These are phyloP conservation scores for Picea glauca DNA, from an alignment of 75 land plant genomes.

Conservation along the genomic window DNA sequence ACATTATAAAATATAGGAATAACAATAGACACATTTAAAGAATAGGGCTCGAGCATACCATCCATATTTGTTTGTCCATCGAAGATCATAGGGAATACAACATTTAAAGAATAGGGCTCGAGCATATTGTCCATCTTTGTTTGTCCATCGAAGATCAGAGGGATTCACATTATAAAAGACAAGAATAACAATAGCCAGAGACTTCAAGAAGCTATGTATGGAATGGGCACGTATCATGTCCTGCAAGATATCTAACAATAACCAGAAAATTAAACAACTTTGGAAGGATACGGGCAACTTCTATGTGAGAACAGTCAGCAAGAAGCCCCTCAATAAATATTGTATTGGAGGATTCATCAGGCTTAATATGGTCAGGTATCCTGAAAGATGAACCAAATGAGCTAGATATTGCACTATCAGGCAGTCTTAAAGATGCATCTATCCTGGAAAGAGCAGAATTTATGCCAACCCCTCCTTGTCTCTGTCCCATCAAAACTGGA, in stretches of 20 bases:
- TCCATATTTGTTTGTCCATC: too few relatives aligned
- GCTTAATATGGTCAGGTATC: background rate
- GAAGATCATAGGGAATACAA: too few relatives aligned
- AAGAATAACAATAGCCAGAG: too few relatives aligned
- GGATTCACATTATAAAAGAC: too few relatives aligned
- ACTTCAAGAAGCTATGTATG: too few relatives aligned
- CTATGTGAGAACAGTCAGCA: slow-evolving; percentile 62
- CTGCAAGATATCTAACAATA: background rate
- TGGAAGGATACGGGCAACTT: slow-evolving; percentile 65
- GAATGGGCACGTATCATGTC: too few relatives aligned
- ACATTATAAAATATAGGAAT: too few relatives aligned
- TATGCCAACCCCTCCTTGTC: slow-evolving; percentile 24
- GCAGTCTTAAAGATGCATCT: slow-evolving; percentile 3
- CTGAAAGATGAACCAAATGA: background rate
- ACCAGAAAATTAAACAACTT: background rate
- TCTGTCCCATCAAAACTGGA: slow-evolving; percentile 19
- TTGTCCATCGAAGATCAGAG: too few relatives aligned
- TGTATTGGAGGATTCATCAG: slow-evolving; percentile 27
- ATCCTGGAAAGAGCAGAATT: slow-evolving; percentile 19
- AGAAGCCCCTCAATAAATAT: slow-evolving; percentile 78
- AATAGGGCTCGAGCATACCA: too few relatives aligned
- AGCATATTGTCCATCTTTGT: too few relatives aligned
- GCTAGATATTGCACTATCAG: background rate
- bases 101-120: too few relatives aligned
- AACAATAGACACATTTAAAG: too few relatives aligned